phyloP scores from a whole-genome alignment of 1,139 yeast species.

The Yarrowia galli region DNA sequence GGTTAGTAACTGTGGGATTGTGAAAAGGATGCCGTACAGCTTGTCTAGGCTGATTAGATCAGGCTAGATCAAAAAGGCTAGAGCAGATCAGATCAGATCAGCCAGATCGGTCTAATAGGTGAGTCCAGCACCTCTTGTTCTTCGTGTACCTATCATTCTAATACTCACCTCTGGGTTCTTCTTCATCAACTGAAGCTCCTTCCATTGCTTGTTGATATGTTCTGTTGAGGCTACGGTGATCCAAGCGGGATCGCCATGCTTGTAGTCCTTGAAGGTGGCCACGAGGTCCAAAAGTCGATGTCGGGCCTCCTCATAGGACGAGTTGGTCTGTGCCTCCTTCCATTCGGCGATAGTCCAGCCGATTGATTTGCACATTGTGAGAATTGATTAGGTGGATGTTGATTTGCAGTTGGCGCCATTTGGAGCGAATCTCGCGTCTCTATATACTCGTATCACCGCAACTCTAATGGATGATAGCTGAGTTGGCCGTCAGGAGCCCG shows the following conservation, averaged over 20 bases:
- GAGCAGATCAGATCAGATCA: no score
- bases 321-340: slow-evolving; percentile 68
- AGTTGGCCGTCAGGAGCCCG: slow-evolving; percentile 28
- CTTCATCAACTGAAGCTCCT: slow-evolving; percentile 57
- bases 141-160: no score
- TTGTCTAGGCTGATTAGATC: no score
- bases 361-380: slow-evolving; percentile 34
- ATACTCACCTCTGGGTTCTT: slow-evolving; percentile 40
- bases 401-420: background rate
- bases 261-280: slow-evolving; percentile 46
- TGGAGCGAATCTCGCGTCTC: background rate
- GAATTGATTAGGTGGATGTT: background rate
- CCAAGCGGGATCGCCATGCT: slow-evolving; percentile 83
- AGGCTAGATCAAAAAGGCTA: no score
- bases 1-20: no score
- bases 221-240: slow-evolving; percentile 72
- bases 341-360: slow-evolving; percentile 78
- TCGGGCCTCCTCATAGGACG: slow-evolving; percentile 70
- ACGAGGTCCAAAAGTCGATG: slow-evolving; percentile 59
- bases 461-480: slow-evolving; percentile 16
- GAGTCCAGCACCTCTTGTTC: no score
- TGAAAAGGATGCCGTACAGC: no score
- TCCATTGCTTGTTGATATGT: slow-evolving; percentile 78
- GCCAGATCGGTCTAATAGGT: no score
- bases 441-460: slow-evolving; percentile 9